phyloP scores from a whole-genome alignment of 2,329 filamentous ascomycete genomes.

The Aspergillus fijiensis region DNA sequence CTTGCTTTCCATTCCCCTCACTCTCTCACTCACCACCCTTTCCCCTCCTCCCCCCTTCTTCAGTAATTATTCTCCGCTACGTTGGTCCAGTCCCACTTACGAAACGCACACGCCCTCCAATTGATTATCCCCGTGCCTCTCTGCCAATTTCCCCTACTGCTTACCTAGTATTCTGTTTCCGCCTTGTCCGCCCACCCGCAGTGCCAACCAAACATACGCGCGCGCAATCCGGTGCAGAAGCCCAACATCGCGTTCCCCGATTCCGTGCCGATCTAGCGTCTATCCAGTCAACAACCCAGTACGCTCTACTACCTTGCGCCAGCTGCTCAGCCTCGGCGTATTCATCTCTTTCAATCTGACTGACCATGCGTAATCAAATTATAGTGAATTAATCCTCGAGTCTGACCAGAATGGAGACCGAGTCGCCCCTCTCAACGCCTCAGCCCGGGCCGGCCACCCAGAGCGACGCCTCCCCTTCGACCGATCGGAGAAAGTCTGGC shows the following conservation, averaged over 20 bases:
- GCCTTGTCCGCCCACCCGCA: neutral
- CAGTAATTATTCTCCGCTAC: neutral
- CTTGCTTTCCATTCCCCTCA: too few relatives aligned
- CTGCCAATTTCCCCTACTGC: neutral
- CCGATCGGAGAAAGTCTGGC: conserved; percentile 46
- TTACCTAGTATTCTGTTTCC: neutral
- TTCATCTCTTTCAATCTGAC: neutral
- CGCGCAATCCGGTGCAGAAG: conserved; percentile 15
- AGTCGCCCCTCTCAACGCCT: conserved; percentile 24
- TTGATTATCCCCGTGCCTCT: too few relatives aligned
- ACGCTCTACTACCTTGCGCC: conserved; percentile 5
- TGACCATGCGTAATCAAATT: neutral
- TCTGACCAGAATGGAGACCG: conserved; percentile 21
- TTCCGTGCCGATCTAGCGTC: conserved; percentile 8
- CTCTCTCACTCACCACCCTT: neutral
- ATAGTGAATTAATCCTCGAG: conserved; percentile 6
- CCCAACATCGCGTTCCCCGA: conserved; percentile 16
- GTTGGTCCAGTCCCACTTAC: neutral
- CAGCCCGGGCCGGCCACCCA: conserved; percentile 17
- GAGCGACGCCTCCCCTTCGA: conserved; percentile 23
- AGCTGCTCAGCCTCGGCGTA: neutral
- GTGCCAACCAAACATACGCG: conserved; percentile 11
- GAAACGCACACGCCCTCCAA: neutral
- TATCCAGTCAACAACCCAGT: conserved; percentile 14
- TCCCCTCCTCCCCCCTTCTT: neutral